Conservation (phyloP, 2,329 filamentous ascomycete species). For the Boeremia lycopersici region DNA sequence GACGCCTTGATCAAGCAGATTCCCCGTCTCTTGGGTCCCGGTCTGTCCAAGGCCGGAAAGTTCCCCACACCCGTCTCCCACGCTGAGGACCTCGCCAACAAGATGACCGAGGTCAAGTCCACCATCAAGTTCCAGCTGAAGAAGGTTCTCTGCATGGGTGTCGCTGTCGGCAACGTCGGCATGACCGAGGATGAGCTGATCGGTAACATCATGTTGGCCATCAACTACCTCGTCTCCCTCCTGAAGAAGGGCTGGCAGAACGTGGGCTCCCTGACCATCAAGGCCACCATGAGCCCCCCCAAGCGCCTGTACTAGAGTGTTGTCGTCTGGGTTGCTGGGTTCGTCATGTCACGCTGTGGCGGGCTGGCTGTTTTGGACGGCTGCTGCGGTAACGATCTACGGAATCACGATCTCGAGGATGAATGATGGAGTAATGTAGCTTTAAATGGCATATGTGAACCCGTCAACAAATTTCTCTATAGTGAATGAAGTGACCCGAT, state of each 20-base stretch:
- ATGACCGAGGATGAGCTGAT: slow-evolving; percentile 97
- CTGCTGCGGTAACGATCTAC: slow-evolving; percentile 23
- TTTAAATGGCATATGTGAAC: slow-evolving; percentile 22
- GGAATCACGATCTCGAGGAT: slow-evolving; percentile 25
- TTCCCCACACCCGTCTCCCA: slow-evolving; percentile 99
- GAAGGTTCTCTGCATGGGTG: slow-evolving; percentile 99
- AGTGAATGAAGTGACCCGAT: background rate
- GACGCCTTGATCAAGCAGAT: slow-evolving; percentile 99
- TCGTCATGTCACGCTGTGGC: slow-evolving; percentile 16
- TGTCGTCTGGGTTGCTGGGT: slow-evolving; percentile 22
- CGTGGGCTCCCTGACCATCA: slow-evolving; percentile 99
- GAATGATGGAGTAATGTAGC: slow-evolving; percentile 39
- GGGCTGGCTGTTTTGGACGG: slow-evolving; percentile 23
- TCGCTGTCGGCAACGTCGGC: slow-evolving; percentile 97
- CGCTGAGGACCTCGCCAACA: slow-evolving; percentile 88
- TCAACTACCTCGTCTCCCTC: slow-evolving; percentile 99
- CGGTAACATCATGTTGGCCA: slow-evolving; percentile 98
- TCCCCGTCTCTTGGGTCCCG: slow-evolving; percentile 92
- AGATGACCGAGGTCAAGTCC: slow-evolving; percentile 99
- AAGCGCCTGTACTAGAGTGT: slow-evolving; percentile 89
- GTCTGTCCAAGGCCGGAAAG: slow-evolving; percentile 78
- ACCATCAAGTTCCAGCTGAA: slow-evolving; percentile 99
- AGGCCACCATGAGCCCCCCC: slow-evolving; percentile 99
- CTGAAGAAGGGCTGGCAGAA: slow-evolving; percentile 99
- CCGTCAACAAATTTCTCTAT: background rate